A percentile compares a stretch with the other conserved stretches of the same genome.
Evolutionary conservation across 148 eudicot genomes (phyloP).

Genomic region (Rheum nobile): DNA sequence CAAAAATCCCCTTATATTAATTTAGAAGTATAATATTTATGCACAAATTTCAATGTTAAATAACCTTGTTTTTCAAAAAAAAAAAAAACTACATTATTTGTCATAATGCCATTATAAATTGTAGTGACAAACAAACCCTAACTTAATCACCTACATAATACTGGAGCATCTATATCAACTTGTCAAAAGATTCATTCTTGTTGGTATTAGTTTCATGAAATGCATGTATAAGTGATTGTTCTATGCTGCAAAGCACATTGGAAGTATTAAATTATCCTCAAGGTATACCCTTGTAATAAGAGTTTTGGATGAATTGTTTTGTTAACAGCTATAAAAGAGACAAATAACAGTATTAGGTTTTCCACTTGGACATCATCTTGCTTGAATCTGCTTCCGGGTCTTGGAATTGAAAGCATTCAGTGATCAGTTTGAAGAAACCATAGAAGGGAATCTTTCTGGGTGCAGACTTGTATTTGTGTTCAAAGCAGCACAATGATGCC

Average conservation of each 20-base stretch:
- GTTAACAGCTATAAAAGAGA: neutral
- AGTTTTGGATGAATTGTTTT: neutral
- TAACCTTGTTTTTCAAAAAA: too few relatives aligned
- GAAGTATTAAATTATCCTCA: neutral
- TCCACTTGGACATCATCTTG: neutral
- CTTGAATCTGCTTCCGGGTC: neutral
- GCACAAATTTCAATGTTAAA: too few relatives aligned
- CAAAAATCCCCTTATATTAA: too few relatives aligned
- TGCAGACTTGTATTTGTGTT: neutral
- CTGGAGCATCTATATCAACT: neutral
- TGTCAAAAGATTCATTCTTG: neutral
- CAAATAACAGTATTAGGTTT: neutral
- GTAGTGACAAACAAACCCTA: too few relatives aligned
- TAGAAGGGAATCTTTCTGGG: too few relatives aligned
- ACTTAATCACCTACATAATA: neutral
- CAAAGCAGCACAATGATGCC: neutral
- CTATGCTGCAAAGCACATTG: neutral
- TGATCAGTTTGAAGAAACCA: too few relatives aligned
- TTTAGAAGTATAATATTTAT: too few relatives aligned
- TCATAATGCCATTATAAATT: too few relatives aligned
- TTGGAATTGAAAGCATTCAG: neutral
- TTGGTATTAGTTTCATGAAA: neutral
- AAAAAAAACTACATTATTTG: too few relatives aligned
- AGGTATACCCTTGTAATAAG: neutral
- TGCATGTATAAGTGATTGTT: neutral